Base-by-base conservation (phyloP, 139 green algal genomes). In the Spirogloea muscicola region DNA sequence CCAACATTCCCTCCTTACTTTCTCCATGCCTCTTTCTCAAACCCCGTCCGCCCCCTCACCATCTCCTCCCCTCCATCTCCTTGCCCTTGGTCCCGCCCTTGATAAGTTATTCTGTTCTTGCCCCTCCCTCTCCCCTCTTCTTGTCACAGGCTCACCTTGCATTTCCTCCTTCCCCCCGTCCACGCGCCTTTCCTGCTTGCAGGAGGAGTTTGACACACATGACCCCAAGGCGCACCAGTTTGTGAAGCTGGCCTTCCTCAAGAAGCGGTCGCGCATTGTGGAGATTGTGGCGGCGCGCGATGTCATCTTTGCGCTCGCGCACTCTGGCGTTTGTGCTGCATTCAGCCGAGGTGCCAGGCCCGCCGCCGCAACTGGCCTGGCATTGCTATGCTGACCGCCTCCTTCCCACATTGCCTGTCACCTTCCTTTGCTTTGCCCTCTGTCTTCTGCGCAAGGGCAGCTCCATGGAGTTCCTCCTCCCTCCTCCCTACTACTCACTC, bases 271-370 rank as follows among this genome's bases (percentile, higher is more conserved):
- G 21, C 72, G 76, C 39, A 79, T 86, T 18, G 51, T 85, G 46
- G 82, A 86, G 61, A 87, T 86, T 21, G 80, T 86, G 13, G 82
- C 69, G 2, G 82, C 82, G 2, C 68, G 58, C 39, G 80, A 79
- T 42, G 51, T 87, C 29, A 40, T 87, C 5, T 84, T 87, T 46
- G 82, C 80, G 18, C 82, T 87, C 3, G 82, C 81, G 29, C 80
- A 87, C 68, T 84, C 73, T 1, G 82, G 82, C 18, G 76, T 72
- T 18, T 87, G 82, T 43, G 73, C 73, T 3, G 82, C 79, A 25
- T 82, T 86, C 68, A 77, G 46, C 68, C 18, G 82, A 67, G 79
- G 76, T 84, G 9, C 29, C n/a, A n/a, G n/a, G n/a, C n/a, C n/a
- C n/a, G n/a, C n/a, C n/a, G n/a, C n/a, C n/a, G n/a, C n/a, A n/a